Conservation (phyloP, 768 basidiomycete genomes). For the Agaricus sinodeliciosus region DNA sequence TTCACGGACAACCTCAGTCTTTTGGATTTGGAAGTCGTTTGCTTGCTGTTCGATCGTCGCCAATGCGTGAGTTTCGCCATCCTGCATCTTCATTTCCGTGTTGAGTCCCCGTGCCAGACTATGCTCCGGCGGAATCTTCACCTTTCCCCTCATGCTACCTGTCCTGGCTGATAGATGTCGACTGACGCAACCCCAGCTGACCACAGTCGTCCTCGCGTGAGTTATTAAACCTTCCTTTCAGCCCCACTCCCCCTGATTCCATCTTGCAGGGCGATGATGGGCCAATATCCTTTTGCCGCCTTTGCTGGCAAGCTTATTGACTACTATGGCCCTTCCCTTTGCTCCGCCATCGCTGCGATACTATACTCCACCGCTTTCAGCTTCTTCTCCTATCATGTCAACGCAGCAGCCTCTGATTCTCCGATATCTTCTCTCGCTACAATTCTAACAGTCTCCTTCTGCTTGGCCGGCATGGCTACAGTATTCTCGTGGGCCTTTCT, state of each 20-base stretch:
- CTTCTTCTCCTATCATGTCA: conserved; percentile 54
- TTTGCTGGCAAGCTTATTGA: conserved; percentile 67
- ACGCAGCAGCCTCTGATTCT: conserved; percentile 32
- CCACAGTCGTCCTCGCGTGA: conserved; percentile 72
- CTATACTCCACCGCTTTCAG: conserved; percentile 58
- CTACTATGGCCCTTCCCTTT: conserved; percentile 56
- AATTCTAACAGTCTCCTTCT: conserved; percentile 45
- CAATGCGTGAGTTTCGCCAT: conserved; percentile 49
- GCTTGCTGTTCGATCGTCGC: conserved; percentile 49
- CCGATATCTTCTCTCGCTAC: conserved; percentile 38
- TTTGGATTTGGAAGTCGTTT: conserved; percentile 16
- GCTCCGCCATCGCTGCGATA: conserved; percentile 55
- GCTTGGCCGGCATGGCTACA: conserved; percentile 59
- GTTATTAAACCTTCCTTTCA: conserved; percentile 15
- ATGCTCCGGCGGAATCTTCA: conserved; percentile 74
- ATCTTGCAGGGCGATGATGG: conserved; percentile 61
- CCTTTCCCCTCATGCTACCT: conserved; percentile 70
- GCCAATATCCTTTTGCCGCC: conserved; percentile 73
- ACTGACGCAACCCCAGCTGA: conserved; percentile 71
- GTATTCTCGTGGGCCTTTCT: conserved; percentile 57
- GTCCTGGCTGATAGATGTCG: conserved; percentile 50
- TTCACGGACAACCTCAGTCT: neutral
- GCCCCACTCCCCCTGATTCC: conserved; percentile 2
- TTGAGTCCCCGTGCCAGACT: conserved; percentile 34
- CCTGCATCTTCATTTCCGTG: neutral